Evolutionary conservation across 2,329 filamentous ascomycete species (phyloP).

Genomic region (Hymenoscyphus fraxineus): DNA sequence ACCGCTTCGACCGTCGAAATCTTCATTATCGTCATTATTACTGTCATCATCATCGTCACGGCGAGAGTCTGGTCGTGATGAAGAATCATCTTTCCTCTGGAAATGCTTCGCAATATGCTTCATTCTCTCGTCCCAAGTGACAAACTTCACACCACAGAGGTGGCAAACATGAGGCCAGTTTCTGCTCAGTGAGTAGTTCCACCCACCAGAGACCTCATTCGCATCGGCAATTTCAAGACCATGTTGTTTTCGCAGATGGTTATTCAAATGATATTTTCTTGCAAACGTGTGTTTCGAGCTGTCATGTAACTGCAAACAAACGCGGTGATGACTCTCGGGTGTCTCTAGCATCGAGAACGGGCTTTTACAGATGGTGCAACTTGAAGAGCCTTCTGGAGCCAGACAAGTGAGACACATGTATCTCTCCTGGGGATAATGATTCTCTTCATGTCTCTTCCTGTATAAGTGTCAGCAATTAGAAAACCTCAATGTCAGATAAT

Average conservation of each 20-base stretch:
- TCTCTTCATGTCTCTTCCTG: conserved; percentile 22
- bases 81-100: conserved; percentile 3
- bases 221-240: conserved; percentile 5
- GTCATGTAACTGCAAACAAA: conserved; percentile 14
- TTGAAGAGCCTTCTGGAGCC: conserved; percentile 2
- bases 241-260: conserved; percentile 19
- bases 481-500: background rate
- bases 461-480: conserved; percentile 1
- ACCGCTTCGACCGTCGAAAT: conserved; percentile 2
- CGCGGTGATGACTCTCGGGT: conserved; percentile 12
- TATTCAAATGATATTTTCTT: conserved; percentile 19
- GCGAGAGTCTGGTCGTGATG: background rate
- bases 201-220: conserved; percentile 10
- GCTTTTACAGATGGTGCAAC: conserved; percentile 15
- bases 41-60: conserved; percentile 7
- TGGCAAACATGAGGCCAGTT: conserved; percentile 20
- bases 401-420: conserved; percentile 22
- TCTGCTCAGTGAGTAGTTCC: conserved; percentile 16
- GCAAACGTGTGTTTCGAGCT: conserved; percentile 13
- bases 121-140: conserved; percentile 17
- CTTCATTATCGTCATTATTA: conserved; percentile 11
- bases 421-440: conserved; percentile 18
- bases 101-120: conserved; percentile 19
- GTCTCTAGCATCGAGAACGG: conserved; percentile 2
- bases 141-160: conserved; percentile 13